Evolutionary conservation across 139 green algal species (phyloP).

Genomic region (Desmodesmus armatus): DNA sequence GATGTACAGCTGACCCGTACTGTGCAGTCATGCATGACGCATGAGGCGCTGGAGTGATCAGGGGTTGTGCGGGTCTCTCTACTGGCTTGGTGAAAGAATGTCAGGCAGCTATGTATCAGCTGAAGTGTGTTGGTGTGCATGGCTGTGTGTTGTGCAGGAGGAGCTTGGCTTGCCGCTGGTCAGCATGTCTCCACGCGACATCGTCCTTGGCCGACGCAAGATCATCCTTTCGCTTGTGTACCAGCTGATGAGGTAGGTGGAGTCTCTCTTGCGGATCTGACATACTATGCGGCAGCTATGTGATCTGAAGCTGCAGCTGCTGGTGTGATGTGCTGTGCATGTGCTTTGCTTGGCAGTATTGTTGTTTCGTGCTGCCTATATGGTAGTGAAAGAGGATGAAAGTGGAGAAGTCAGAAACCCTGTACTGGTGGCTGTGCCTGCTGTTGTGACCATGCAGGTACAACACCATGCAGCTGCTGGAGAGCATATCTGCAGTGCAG

Average conservation of each 20-base stretch:
- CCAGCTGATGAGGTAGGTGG: constrained; percentile 75
- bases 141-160: constrained; percentile 5
- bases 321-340: constrained; percentile 23
- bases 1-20: no score
- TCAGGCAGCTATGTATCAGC: not conserved
- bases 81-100: not conserved
- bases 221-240: constrained; percentile 67
- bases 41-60: not conserved
- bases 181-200: constrained; percentile 56
- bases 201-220: constrained; percentile 62
- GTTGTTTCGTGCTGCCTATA: no score
- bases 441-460: no score
- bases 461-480: constrained; percentile 32
- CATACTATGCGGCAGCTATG: constrained; percentile 53
- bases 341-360: not conserved
- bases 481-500: constrained; percentile 27
- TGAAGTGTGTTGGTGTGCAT: not conserved
- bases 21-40: not conserved
- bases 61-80: not conserved
- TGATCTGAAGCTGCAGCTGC: not conserved
- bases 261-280: no score
- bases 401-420: no score
- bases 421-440: no score
- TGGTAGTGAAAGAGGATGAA: no score
- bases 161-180: constrained; percentile 58